Conservation (phyloP, 1,139 yeast genomes). For the Candida sanyaensis region DNA sequence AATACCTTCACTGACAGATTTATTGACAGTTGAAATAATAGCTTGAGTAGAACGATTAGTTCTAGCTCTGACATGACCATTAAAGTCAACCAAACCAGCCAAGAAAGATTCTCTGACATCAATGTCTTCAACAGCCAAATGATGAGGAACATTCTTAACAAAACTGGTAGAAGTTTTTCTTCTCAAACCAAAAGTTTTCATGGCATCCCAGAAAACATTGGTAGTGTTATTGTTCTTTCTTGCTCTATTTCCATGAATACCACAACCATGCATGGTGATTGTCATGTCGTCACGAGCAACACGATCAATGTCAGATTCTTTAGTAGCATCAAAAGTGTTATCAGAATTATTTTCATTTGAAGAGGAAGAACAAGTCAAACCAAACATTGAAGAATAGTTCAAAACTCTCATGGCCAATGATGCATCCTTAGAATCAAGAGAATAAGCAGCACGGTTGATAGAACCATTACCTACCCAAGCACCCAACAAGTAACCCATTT, state of each 20-base stretch:
- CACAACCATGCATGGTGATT: not conserved
- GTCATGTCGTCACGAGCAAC: not conserved
- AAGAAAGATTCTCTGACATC: slow-evolving; percentile 37
- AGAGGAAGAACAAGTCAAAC: slow-evolving; percentile 1
- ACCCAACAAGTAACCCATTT: slow-evolving; percentile 35
- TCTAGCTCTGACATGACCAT: slow-evolving; percentile 27
- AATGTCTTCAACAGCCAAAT: slow-evolving; percentile 20
- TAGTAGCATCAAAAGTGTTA: not conserved
- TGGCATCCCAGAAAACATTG: slow-evolving; percentile 9
- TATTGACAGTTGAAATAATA: slow-evolving; percentile 27
- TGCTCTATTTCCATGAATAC: not conserved
- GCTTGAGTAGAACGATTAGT: slow-evolving; percentile 16
- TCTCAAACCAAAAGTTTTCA: slow-evolving; percentile 2
- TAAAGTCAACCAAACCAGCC: slow-evolving; percentile 43
- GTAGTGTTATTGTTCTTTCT: slow-evolving; percentile 5
- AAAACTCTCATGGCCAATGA: slow-evolving; percentile 4
- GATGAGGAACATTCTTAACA: slow-evolving; percentile 17
- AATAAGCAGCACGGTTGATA: slow-evolving; percentile 18
- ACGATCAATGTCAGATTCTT: not conserved
- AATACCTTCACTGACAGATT: slow-evolving; percentile 30
- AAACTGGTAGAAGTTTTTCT: not conserved
- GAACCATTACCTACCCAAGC: slow-evolving; percentile 23
- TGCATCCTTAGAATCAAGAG: slow-evolving; percentile 19
- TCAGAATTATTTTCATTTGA: too few relatives aligned
- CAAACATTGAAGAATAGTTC: slow-evolving; percentile 1